Evolutionary conservation across 2,329 filamentous ascomycete genomes (phyloP), one percentile per base, ranked within the genome.

Genomic region (Simplicillium aogashimaense): DNA sequence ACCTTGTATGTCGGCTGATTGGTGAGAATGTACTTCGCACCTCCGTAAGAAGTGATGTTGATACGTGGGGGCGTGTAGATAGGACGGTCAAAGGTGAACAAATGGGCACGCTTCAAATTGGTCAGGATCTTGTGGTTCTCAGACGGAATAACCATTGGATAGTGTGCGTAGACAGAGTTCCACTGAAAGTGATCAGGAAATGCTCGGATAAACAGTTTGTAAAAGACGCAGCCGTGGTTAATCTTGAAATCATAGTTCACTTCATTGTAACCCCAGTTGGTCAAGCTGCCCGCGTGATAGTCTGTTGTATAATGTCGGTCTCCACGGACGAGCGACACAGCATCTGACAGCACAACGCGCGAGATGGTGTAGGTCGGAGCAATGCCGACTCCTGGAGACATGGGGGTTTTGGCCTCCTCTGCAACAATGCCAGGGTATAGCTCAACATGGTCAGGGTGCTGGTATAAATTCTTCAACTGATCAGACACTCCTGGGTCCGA

Each of bases 221-320:
- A 88, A 60, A 90, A 85, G 11, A 88, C 77, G 49, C 83, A 87
- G 36, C 87, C 86, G 54, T 92, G 81, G 59, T 92, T 84, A 47
- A 90, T 62, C 43, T 73, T 76, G 16, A 80, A 62, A 49, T 94
- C 84, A 41, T 81, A 86, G 15, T 83, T 71, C 3, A 76, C 82
- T 54, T 87, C 82, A 40, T 78, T 76, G 64, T 76, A 90, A 15
- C 86, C 86, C 86, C 86, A 94, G 61, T 86, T 88, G 2, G 86
- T 94, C 36, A 94, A 61, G 49, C 79, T 77, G 8, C 77, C 74
- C 0, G 86, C 76, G 48, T 81, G 77, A 56, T 83, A 89, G 57
- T 90, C 85, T n/a, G 61, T 69, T 0, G 84, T 89, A 64, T 88
- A 88, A 63, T 86, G 82, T 15, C 86, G 68, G 53, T 92, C 86